Base-by-base conservation (phyloP, 805 yeast genomes). In the Sungouiozyma intestinalis region DNA sequence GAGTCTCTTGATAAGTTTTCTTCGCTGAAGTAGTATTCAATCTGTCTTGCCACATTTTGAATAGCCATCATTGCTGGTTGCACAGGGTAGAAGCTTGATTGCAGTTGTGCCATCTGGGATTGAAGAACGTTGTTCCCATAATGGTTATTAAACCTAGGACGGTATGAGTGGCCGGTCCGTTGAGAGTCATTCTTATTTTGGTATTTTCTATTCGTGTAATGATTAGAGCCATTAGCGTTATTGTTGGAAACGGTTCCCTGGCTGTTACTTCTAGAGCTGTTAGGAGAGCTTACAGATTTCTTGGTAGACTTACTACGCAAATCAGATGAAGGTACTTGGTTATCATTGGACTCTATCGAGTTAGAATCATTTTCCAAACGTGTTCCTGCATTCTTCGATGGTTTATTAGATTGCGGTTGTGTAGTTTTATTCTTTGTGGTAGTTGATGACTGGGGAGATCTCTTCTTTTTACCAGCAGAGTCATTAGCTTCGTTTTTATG, bases 1-100 rank as follows among this genome's bases (percentile, higher is more conserved):
- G 80, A 67, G 65, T 92, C 98, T 65, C 86, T 84, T 52, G 81
- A 69, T 64, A 92, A 71, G 64, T 92, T 92, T 53, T 86, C 95
- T 40, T 79, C 70, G 24, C 94, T 81, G 66, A 92, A 84, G 64
- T 92, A 92, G 69, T 92, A 92, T 58, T 85, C 92, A 40, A 90
- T 68, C 69, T 88, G 97, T 45, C 57, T 55, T 13, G 64, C 65
- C 40, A 59, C 53, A 42, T 54, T 60, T 40, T 55, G 52, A 39
- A 59, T 53, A 15, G 61, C 58, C 45, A 56, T 48, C 35, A 57
- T 44, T 6, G 51, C 48, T 11, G 59, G 55, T 45, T 53, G 53
- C 24, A 49, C 39, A 29, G 55, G 48, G 27, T 50, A 49, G 17
- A 44, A 40, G 15, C 19, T 21, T 24, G 39, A 43, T 36, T 52